Evolutionary conservation across 1,284 basidiomycete species (phyloP).

Genomic region (Hortiboletus rubellus): DNA sequence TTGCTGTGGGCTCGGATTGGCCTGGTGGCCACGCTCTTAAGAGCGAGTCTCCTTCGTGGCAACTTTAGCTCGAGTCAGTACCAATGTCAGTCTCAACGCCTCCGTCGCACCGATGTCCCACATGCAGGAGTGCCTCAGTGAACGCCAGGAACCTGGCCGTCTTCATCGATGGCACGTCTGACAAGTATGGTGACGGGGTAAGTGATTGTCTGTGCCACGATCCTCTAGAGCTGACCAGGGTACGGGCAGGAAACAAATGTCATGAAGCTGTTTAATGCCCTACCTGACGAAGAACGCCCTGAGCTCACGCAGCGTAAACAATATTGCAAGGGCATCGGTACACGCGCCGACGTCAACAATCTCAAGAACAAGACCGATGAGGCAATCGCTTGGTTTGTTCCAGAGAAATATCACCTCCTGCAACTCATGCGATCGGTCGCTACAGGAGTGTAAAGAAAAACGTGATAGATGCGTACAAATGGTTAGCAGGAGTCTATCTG

Average conservation of each 20-base stretch:
- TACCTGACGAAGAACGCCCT: not conserved
- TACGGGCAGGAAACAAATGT: constrained; percentile 7
- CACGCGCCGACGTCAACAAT: not conserved
- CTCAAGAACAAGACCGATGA: not conserved
- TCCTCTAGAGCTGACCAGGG: not conserved
- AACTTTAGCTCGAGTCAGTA: not conserved
- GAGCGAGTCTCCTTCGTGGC: too few species aligned
- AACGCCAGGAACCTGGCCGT: constrained; percentile 7
- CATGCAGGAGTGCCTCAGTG: not conserved
- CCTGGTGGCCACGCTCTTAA: too few species aligned
- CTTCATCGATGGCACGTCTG: constrained; percentile 14
- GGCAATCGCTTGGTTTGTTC: too few species aligned
- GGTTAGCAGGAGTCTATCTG: too few species aligned
- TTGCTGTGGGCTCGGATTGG: too few species aligned
- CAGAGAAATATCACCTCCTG: too few species aligned
- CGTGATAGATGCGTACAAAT: too few species aligned
- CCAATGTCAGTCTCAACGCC: not conserved
- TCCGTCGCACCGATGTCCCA: not conserved
- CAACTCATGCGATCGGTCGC: too few species aligned
- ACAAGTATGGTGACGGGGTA: constrained; percentile 8
- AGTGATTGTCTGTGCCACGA: not conserved
- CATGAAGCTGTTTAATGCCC: not conserved
- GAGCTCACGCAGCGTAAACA: not conserved
- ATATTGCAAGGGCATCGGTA: constrained; percentile 1
- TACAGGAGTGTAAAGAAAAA: too few species aligned